Percentiles rank a stretch among this genome's conserved stretches.
phyloP scores from a whole-genome alignment of 805 yeast species.

The Cyberlindnera bimundalis region DNA sequence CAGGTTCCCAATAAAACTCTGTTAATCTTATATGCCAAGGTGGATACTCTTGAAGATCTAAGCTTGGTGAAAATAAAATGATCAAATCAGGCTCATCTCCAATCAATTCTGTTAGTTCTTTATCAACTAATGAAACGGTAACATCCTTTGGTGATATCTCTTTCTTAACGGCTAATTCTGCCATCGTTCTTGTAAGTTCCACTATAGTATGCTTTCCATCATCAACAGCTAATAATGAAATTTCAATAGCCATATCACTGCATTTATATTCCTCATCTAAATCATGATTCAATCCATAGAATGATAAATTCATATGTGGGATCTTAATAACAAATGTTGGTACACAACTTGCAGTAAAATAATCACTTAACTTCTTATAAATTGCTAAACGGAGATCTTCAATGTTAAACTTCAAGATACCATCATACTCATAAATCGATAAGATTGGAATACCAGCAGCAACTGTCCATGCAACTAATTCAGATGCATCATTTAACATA shows the following conservation, averaged over 20 bases:
- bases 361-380: constrained; percentile 54
- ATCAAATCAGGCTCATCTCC: constrained; percentile 93
- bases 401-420: constrained; percentile 53
- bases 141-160: constrained; percentile 65
- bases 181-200: constrained; percentile 81
- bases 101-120: constrained; percentile 67
- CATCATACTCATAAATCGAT: constrained; percentile 76
- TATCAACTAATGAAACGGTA: constrained; percentile 70
- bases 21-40: constrained; percentile 96
- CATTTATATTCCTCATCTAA: constrained; percentile 33
- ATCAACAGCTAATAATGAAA: constrained; percentile 62
- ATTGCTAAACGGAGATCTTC: constrained; percentile 57
- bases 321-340: constrained; percentile 62
- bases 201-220: constrained; percentile 93
- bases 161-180: constrained; percentile 62
- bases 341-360: constrained; percentile 67
- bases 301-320: constrained; percentile 60
- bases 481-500: constrained; percentile 70
- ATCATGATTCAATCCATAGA: constrained; percentile 37
- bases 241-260: constrained; percentile 48
- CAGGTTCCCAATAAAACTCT: constrained; percentile 89
- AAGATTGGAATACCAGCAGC: constrained; percentile 78
- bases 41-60: constrained; percentile 92
- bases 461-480: constrained; percentile 81
- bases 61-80: constrained; percentile 76